Evolutionary conservation across 2,329 filamentous ascomycete species (phyloP).

Genomic region (Didymella sp.): DNA sequence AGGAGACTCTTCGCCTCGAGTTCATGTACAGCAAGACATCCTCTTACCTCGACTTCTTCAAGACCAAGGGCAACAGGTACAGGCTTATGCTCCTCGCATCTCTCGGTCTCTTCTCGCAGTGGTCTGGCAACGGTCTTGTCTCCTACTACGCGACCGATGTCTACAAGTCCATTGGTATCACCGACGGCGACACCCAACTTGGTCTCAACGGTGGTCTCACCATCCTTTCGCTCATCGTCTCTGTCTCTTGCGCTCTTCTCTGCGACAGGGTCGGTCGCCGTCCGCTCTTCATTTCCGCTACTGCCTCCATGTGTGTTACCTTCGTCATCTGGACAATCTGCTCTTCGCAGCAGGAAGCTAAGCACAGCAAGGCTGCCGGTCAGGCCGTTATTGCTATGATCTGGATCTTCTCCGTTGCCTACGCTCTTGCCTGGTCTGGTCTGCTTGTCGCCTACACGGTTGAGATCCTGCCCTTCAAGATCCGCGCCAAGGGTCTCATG

Average conservation of each 20-base stretch:
- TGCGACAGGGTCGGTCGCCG: conserved; percentile 62
- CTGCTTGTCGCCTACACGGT: conserved; percentile 62
- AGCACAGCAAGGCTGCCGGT: conserved; percentile 49
- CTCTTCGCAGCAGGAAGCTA: conserved; percentile 61
- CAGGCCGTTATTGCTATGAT: conserved; percentile 59
- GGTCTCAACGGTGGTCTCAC: conserved; percentile 64
- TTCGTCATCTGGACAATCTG: conserved; percentile 50
- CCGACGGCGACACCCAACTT: conserved; percentile 45
- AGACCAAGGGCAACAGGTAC: conserved; percentile 69
- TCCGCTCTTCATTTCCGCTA: conserved; percentile 60
- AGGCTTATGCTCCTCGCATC: conserved; percentile 68
- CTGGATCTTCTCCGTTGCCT: conserved; percentile 60
- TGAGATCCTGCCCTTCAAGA: conserved; percentile 59
- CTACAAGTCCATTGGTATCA: conserved; percentile 68
- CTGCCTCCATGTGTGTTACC: conserved; percentile 44
- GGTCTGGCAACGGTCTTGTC: conserved; percentile 71
- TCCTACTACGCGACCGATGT: conserved; percentile 71
- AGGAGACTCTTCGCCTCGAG: conserved; percentile 67
- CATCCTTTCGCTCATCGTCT: conserved; percentile 65
- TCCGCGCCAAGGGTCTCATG: conserved; percentile 58
- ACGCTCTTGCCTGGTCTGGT: conserved; percentile 65
- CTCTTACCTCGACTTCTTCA: conserved; percentile 67
- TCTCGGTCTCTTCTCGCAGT: conserved; percentile 71
- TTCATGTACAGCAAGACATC: conserved; percentile 57
- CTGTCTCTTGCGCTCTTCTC: conserved; percentile 62